Percentiles rank a stretch among this genome's conserved stretches.
Evolutionary conservation across 768 basidiomycete species (phyloP).

Genomic region (Vararia minispora): DNA sequence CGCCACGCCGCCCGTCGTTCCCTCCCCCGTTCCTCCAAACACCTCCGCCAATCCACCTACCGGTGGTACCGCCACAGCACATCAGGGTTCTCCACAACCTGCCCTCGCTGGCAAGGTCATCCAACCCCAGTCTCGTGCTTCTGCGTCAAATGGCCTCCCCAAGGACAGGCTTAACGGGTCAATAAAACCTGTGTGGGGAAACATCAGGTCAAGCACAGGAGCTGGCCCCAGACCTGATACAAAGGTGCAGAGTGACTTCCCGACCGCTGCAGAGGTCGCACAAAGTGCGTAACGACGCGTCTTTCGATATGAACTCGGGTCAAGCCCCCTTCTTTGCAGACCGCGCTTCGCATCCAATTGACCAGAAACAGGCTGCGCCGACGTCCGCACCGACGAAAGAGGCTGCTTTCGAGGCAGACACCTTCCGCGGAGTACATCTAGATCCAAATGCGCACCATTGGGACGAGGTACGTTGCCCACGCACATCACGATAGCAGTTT

Average conservation of each 20-base stretch:
- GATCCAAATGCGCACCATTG: conserved; percentile 94
- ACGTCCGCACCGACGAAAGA: no score
- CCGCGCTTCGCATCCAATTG: conserved; percentile 15
- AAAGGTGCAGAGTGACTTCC: conserved; percentile 62
- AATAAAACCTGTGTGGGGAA: conserved; percentile 65
- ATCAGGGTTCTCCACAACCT: conserved; percentile 33
- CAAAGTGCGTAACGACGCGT: conserved; percentile 42
- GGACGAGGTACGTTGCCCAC: conserved; percentile 71
- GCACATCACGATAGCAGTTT: no score
- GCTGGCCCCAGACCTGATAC: conserved; percentile 29
- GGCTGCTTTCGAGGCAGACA: conserved; percentile 76
- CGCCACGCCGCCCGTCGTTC: conserved; percentile 47
- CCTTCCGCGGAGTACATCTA: conserved; percentile 88
- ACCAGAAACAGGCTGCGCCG: conserved; percentile 52
- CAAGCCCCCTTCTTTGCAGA: no score
- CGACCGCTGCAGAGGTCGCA: conserved; percentile 93
- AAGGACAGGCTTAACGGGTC: no score
- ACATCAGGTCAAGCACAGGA: conserved; percentile 29
- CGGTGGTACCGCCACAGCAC: conserved; percentile 16
- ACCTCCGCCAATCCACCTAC: conserved; percentile 25
- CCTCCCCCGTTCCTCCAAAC: conserved; percentile 31
- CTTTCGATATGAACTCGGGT: background rate
- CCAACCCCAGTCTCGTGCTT: conserved; percentile 47
- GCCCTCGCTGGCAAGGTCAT: conserved; percentile 56
- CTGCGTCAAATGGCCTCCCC: conserved; percentile 7